These are phyloP conservation scores for Themeda triandra DNA, from an alignment of 176 grass and related monocot species.

Conservation along the genomic window DNA sequence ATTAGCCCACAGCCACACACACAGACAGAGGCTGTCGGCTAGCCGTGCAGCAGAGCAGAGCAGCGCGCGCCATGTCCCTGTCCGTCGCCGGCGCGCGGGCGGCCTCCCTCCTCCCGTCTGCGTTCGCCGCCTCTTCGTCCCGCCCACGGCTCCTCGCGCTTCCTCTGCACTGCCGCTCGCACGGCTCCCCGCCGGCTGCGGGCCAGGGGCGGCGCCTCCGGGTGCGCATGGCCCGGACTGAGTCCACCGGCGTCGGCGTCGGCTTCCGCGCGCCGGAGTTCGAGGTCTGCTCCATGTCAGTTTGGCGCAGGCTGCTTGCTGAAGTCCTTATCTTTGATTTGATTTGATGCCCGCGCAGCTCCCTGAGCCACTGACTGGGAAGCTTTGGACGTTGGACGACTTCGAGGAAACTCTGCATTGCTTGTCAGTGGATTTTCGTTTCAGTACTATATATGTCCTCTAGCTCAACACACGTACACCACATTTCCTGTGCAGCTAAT, in stretches of 20 bases:
- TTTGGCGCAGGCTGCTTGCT: background rate
- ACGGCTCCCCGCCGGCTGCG: background rate
- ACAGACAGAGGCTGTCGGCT: too few relatives aligned
- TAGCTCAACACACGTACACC: background rate
- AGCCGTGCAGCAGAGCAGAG: background rate
- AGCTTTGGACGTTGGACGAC: constrained; percentile 78
- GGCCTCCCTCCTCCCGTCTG: background rate
- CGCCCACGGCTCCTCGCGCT: background rate
- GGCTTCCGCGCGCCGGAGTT: constrained; percentile 17
- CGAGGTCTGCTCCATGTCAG: background rate
- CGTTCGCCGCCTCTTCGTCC: background rate
- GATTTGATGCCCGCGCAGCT: constrained; percentile 36
- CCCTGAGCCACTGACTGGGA: constrained; percentile 72
- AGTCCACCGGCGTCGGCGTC: constrained; percentile 30
- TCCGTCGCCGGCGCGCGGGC: background rate
- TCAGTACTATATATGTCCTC: background rate
- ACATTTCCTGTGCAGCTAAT: background rate
- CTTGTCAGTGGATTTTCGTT: constrained; percentile 34
- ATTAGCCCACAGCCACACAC: constrained; percentile 20
- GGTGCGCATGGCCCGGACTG: constrained; percentile 51
- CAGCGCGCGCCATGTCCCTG: constrained; percentile 8
- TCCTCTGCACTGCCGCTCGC: background rate
- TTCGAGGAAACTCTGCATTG: constrained; percentile 68
- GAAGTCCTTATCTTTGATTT: background rate
- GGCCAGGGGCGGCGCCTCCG: background rate